Evolutionary conservation across 768 basidiomycete genomes (phyloP), one percentile per base, ranked within the genome.

Genomic region (Thelephora ganbajun): DNA sequence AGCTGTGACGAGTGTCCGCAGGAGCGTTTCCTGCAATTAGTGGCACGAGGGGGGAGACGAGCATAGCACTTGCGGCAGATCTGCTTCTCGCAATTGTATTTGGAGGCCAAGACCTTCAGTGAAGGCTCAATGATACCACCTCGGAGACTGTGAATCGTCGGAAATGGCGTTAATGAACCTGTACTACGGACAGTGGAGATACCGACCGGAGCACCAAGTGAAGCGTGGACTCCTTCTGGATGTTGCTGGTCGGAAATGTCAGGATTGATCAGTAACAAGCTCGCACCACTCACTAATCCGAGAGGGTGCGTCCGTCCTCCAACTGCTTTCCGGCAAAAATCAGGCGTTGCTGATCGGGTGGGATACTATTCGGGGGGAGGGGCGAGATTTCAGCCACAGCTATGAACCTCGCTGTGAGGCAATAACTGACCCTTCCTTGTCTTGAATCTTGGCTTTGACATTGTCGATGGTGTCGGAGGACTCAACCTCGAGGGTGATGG

Each of bases 31-130:
- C 94, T 77, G 82, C 96, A 98, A 80, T 99, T 98, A 72, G 93
- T 97, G 34, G 96, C 96, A 65, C 96, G 91, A 47, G 93, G 94
- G 54, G 96, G 94, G 58, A 98, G 94, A 59, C 96, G 94, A 41
- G 96, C 96, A 67, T 98, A 98, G 74, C 96, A 98, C 69, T 97
- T 97, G 68, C 96, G 91, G 79, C 96, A 98, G 60, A 97, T 97
- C 66, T 93, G 89, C 77, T 94, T 94, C 70, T 96, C 91, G 66
- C 92, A 97, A 72, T 97, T 97, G 80, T 92, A 96, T 68, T 94
- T 94, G 64, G 83, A 76, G 50, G 96, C 96, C 51, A 98, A 80
- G 36, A 91, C 90, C 71, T 97, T 97, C 61, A 99, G 72, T 55
- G 96, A 98, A 53, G 96, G 96, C 72, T 99, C 96, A 56, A 99